Conservation (phyloP, 352 stramenopile species). For the Peronospora farinosa region DNA sequence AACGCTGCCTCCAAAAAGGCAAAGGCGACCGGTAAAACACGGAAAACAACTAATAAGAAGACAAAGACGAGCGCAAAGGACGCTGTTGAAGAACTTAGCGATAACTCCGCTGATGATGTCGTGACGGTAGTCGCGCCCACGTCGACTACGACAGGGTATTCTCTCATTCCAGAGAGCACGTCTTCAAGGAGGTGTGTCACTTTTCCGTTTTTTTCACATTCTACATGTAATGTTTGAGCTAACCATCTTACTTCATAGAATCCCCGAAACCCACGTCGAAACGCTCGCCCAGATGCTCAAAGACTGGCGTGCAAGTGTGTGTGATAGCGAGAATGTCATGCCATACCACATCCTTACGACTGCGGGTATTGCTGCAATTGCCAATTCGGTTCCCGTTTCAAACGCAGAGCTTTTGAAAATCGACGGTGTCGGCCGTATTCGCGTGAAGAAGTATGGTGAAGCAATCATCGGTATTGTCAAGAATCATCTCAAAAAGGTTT, state of each 20-base stretch:
- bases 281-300: constrained; percentile 73
- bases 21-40: constrained; percentile 19
- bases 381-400: constrained; percentile 66
- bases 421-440: constrained; percentile 73
- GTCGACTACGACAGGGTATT: constrained; percentile 32
- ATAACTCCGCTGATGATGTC: constrained; percentile 57
- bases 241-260: constrained; percentile 27
- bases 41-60: constrained; percentile 32
- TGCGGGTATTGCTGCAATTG: constrained; percentile 71
- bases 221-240: not conserved
- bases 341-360: constrained; percentile 85
- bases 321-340: constrained; percentile 82
- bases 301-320: constrained; percentile 82
- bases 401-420: constrained; percentile 75
- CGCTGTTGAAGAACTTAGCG: constrained; percentile 50
- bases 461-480: constrained; percentile 82
- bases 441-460: constrained; percentile 81
- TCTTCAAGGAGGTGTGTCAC: constrained; percentile 41
- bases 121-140: constrained; percentile 39
- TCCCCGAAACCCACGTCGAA: constrained; percentile 63
- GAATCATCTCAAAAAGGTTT: constrained; percentile 68
- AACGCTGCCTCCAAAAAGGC: constrained; percentile 31
- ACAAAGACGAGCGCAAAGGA: constrained; percentile 32
- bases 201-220: not conserved
- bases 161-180: constrained; percentile 45